phyloP scores from a whole-genome alignment of 805 yeast species.

The Debaryomyces prosopidis region DNA sequence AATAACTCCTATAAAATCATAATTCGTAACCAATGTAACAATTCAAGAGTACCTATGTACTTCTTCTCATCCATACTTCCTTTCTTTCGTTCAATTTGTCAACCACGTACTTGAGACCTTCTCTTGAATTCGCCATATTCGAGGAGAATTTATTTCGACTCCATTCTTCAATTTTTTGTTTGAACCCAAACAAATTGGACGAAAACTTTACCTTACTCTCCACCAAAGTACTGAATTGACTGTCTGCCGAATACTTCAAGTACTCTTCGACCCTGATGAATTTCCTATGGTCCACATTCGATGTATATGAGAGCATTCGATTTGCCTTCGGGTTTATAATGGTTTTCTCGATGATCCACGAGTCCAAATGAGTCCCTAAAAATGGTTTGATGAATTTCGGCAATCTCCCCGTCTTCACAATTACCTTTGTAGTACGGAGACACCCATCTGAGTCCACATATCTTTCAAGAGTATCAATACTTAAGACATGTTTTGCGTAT shows the following conservation, averaged over 20 bases:
- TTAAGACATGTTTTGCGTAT: constrained; percentile 78
- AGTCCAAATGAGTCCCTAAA: constrained; percentile 64
- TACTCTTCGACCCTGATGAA: constrained; percentile 79
- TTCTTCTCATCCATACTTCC: constrained; percentile 3
- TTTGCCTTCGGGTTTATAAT: constrained; percentile 62
- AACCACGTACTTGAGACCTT: constrained; percentile 81
- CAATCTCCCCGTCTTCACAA: constrained; percentile 75
- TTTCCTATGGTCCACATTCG: constrained; percentile 81
- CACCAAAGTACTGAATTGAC: constrained; percentile 42
- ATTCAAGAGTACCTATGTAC: neutral
- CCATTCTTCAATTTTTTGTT: constrained; percentile 80
- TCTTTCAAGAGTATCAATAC: constrained; percentile 73
- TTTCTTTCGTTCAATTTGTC: constrained; percentile 47
- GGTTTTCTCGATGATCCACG: constrained; percentile 82
- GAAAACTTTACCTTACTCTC: constrained; percentile 66
- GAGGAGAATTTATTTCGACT: constrained; percentile 67
- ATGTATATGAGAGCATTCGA: constrained; percentile 66
- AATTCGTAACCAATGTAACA: neutral
- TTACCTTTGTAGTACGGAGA: constrained; percentile 69
- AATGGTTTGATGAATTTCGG: constrained; percentile 80
- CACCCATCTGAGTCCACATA: constrained; percentile 61
- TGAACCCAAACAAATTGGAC: constrained; percentile 67
- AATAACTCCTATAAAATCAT: neutral
- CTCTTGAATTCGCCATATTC: constrained; percentile 62
- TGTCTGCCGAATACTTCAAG: constrained; percentile 49